phyloP scores from a whole-genome alignment of 345 rosid genomes.

The Cardamine resedifolia region DNA sequence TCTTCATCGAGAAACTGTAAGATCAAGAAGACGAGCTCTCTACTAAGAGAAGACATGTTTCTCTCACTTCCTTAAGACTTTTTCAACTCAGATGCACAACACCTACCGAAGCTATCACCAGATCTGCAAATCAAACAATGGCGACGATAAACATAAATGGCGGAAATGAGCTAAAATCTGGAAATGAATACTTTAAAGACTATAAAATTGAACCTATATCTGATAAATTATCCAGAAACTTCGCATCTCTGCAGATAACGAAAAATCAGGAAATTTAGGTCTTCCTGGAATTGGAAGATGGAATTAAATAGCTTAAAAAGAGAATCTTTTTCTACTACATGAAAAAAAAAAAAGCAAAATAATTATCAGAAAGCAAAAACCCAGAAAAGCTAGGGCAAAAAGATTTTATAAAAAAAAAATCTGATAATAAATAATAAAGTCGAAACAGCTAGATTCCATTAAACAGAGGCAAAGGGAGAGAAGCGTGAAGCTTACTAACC shows the following conservation, averaged over 20 bases:
- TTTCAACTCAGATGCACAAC: conserved; percentile 41
- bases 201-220: conserved; percentile 45
- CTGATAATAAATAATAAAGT: neutral
- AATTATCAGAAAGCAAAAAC: conserved; percentile 31
- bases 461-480: conserved; percentile 35
- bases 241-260: conserved; percentile 28
- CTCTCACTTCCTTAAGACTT: conserved; percentile 35
- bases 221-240: conserved; percentile 27
- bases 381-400: conserved; percentile 36
- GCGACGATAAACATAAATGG: conserved; percentile 2
- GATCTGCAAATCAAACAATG: conserved; percentile 53
- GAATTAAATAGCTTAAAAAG: conserved; percentile 40
- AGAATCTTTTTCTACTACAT: conserved; percentile 46
- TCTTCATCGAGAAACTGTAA: conserved; percentile 99
- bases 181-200: conserved; percentile 14
- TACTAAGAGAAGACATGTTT: conserved; percentile 94
- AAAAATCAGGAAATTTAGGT: conserved; percentile 27
- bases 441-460: conserved; percentile 48
- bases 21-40: conserved; percentile 98
- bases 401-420: too few relatives aligned
- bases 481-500: conserved; percentile 37
- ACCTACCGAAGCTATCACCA: conserved; percentile 41
- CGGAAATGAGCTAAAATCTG: conserved; percentile 39
- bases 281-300: conserved; percentile 33
- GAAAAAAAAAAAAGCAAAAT: conserved; percentile 32